Percentiles rank a stretch among this genome's conserved stretches.
phyloP scores from a whole-genome alignment of 768 basidiomycete species.

The Mrakia frigida region DNA sequence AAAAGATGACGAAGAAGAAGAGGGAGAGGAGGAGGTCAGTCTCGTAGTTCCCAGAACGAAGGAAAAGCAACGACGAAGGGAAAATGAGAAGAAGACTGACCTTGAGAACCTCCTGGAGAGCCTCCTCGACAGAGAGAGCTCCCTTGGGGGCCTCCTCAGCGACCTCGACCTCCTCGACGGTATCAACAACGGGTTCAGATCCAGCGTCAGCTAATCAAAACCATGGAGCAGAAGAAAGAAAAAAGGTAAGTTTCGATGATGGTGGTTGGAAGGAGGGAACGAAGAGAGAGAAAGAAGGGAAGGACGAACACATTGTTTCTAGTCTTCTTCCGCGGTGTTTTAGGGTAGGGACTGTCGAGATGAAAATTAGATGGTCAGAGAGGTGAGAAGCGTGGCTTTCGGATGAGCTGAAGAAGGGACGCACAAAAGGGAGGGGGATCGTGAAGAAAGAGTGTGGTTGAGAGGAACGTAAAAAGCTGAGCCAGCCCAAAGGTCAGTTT shows the following conservation, averaged over 20 bases:
- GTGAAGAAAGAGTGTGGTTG: not conserved
- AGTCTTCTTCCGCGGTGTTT: conserved; percentile 30
- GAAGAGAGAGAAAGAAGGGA: not conserved
- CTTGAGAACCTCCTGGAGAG: conserved; percentile 90
- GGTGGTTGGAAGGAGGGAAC: not conserved
- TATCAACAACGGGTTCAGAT: conserved; percentile 43
- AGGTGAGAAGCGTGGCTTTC: not conserved
- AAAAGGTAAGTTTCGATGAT: not conserved
- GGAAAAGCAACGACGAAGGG: not conserved
- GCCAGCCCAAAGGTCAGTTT: not conserved
- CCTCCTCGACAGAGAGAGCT: conserved; percentile 91
- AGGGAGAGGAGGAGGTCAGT: not conserved
- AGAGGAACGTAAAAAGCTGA: not conserved
- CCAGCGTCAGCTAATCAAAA: conserved; percentile 41
- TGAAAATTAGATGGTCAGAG: not conserved
- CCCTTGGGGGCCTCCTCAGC: conserved; percentile 73
- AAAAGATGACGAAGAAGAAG: not conserved
- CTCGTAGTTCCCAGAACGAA: not conserved
- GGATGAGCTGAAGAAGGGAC: not conserved
- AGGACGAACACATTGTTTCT: conserved; percentile 23
- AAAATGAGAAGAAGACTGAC: conserved; percentile 22
- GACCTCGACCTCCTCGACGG: conserved; percentile 68
- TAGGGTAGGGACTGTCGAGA: not conserved
- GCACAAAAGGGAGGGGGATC: not conserved
- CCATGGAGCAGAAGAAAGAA: conserved; percentile 32